These are phyloP conservation scores for Camelina laxa DNA, from an alignment of 345 rosid genomes.

Conservation along the genomic window DNA sequence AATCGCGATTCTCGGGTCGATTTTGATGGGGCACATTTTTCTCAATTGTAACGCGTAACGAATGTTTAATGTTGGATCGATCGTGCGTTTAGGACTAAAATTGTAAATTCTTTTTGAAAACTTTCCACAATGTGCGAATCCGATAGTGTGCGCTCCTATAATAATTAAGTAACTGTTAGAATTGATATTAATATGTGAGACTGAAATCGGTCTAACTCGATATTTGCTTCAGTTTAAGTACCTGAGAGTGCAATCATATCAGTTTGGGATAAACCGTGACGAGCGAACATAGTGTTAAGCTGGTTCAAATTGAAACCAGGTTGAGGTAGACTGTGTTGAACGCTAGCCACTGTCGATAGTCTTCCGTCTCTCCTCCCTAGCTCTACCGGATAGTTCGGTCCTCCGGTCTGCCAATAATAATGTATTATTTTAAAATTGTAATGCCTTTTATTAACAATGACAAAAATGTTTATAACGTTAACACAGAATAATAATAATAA, in stretches of 20 bases:
- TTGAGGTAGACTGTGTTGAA: constrained; percentile 63
- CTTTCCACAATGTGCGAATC: constrained; percentile 75
- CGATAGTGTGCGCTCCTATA: constrained; percentile 76
- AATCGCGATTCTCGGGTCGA: constrained; percentile 74
- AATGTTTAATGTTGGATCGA: constrained; percentile 67
- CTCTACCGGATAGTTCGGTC: constrained; percentile 79
- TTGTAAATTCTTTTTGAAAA: constrained; percentile 67
- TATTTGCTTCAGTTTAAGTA: constrained; percentile 21
- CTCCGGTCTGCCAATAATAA: constrained; percentile 64
- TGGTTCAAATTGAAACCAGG: constrained; percentile 63
- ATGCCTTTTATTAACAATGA: neutral
- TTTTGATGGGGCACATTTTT: constrained; percentile 63
- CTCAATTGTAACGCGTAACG: constrained; percentile 63
- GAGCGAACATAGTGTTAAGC: constrained; percentile 65
- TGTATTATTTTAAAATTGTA: neutral
- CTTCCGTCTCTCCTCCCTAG: constrained; percentile 81
- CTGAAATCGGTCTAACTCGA: neutral
- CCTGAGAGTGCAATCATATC: constrained; percentile 94
- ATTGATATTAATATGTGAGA: neutral
- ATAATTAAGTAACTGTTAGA: neutral
- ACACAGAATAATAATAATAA: too few relatives aligned
- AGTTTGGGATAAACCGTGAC: constrained; percentile 65
- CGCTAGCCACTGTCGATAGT: constrained; percentile 67
- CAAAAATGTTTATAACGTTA: neutral
- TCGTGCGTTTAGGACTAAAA: constrained; percentile 52